Evolutionary conservation across 371 early-diverging fungal genomes (phyloP), one percentile per base, ranked within the genome.

Genomic region (Dinochytrium kinnereticum): DNA sequence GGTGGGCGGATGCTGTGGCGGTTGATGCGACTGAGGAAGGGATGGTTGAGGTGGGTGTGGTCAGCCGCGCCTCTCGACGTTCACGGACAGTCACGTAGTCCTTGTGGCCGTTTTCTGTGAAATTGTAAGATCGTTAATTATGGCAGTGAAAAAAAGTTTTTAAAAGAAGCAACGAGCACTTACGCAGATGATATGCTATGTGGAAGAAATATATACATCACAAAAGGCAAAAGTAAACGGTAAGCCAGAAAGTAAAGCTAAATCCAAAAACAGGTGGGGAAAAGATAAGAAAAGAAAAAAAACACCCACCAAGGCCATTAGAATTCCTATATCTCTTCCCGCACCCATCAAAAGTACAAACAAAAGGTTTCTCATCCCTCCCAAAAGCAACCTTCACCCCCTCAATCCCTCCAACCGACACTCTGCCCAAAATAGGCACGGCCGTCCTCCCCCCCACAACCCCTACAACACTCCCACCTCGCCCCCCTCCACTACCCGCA

Each of bases 331-430:
- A 82, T 10, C 75, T 38, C 50, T 79, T 79, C 1, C 66, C 74
- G 70, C 82, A 82, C 3, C 77, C 78, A 17, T 69, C 40, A 10
- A 70, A 53, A 17, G 70, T 49, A 51, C 82, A 82, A 19, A 72
- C 69, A 69, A 74, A 82, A 3, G 82, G 82, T 51, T 75, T 79
- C n/a, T 70, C 72, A 24, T 82, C 82, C 37, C 75, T 74, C 39
- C 59, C 72, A 21, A 70, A 71, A 19, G 74, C 77, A 24, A 61
- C 36, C 28, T 72, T 75, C 39, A 70, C 61, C 30, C 59, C 74
- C 10, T 65, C 73, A 26, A 74, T 49, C 28, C 69, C 79, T 21
- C 49, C 76, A 17, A 59, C 73, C 34, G 67, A 72, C 21, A 65
- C 73, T 51, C 31, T 66, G 28, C 38, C 72, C 50, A 53, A 66